Percentiles rank a stretch among this genome's conserved stretches.
Conservation (phyloP, 768 basidiomycete species). For the Serendipita sp. region DNA sequence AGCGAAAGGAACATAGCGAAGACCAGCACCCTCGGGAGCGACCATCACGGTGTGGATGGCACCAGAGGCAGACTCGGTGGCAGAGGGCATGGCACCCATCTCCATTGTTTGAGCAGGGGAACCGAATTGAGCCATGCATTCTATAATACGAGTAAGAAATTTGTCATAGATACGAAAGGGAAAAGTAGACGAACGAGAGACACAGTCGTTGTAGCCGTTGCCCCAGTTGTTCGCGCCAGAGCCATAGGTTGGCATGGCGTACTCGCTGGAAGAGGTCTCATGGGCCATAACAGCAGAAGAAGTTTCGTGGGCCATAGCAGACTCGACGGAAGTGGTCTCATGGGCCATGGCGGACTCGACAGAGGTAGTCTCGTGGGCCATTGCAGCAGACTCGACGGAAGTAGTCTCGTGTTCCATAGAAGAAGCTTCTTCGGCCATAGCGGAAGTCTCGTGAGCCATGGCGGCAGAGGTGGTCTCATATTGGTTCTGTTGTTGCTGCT, state of each 20-base stretch:
- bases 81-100: background rate
- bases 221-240: background rate
- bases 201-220: background rate
- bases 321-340: background rate
- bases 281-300: background rate
- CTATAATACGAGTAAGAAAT: background rate
- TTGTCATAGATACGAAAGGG: background rate
- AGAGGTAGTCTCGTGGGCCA: background rate
- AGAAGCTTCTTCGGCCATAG: background rate
- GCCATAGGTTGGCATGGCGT: background rate
- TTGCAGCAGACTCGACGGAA: background rate
- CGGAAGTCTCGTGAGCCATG: background rate
- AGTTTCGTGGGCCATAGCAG: background rate
- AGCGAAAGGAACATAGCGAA: slow-evolving; percentile 61
- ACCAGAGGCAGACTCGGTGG: background rate
- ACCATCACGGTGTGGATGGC: background rate
- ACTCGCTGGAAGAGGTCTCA: background rate
- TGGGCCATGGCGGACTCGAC: background rate
- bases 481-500: background rate
- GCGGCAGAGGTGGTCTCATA: background rate
- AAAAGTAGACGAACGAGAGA: background rate
- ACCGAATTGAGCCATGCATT: slow-evolving; percentile 1
- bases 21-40: slow-evolving; percentile 10
- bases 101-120: background rate
- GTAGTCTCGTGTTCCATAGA: background rate